phyloP scores from a whole-genome alignment of 2,329 filamentous ascomycete species.

The Phaeosphaeria sp. region DNA sequence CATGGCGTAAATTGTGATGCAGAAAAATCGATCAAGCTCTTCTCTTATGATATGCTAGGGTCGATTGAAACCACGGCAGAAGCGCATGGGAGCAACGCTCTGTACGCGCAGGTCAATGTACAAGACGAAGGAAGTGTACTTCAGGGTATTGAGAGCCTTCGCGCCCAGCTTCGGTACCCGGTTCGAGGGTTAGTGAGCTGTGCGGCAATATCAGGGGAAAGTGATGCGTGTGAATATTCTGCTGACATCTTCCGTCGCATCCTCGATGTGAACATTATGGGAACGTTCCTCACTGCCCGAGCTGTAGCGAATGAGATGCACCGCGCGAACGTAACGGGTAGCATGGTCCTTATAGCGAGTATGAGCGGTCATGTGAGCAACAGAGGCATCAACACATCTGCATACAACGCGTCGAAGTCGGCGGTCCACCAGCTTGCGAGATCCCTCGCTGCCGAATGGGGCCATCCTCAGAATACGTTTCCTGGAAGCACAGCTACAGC shows the following conservation, averaged over 20 bases:
- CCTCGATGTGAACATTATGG: conserved; percentile 48
- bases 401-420: conserved; percentile 63
- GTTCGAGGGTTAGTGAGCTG: conserved; percentile 36
- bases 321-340: conserved; percentile 35
- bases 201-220: conserved; percentile 39
- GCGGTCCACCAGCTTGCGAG: conserved; percentile 61
- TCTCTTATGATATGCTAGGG: neutral
- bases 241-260: conserved; percentile 43
- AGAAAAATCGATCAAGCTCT: neutral
- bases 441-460: conserved; percentile 60
- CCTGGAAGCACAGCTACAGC: conserved; percentile 31
- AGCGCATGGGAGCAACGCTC: conserved; percentile 13
- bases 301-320: conserved; percentile 44
- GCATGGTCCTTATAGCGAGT: conserved; percentile 49
- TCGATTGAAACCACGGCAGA: conserved; percentile 9
- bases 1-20: conserved; percentile 12
- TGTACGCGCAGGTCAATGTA: conserved; percentile 28
- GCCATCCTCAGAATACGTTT: conserved; percentile 50
- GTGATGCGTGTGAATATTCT: conserved; percentile 43
- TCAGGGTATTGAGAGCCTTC: conserved; percentile 16
- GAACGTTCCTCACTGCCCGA: conserved; percentile 45
- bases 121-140: conserved; percentile 26
- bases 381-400: conserved; percentile 50
- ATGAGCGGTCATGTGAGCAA: conserved; percentile 48
- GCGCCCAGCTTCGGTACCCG: conserved; percentile 18